phyloP scores from a whole-genome alignment of 768 basidiomycete species.

The Leccinum disarticulatum region DNA sequence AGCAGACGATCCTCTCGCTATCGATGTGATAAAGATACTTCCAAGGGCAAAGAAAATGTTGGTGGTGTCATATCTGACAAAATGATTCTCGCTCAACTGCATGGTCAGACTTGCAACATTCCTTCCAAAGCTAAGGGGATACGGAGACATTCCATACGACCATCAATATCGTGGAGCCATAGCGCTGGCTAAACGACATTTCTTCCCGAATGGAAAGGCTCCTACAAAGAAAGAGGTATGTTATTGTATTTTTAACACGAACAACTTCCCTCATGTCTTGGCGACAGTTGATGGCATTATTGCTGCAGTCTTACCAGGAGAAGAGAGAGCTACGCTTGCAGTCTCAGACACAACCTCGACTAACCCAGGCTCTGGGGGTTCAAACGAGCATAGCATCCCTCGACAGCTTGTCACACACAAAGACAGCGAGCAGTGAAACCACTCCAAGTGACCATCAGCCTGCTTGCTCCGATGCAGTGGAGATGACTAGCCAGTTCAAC shows the following conservation, averaged over 20 bases:
- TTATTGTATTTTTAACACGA: too few species aligned
- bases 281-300: constrained; percentile 22
- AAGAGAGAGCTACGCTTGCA: constrained; percentile 12
- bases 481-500: not conserved
- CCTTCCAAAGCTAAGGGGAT: constrained; percentile 31
- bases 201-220: constrained; percentile 23
- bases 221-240: constrained; percentile 30
- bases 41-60: constrained; percentile 25
- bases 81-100: not conserved
- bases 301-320: constrained; percentile 28
- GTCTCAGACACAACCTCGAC: constrained; percentile 1
- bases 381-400: constrained; percentile 21
- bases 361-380: constrained; percentile 17
- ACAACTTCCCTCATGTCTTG: constrained; percentile 2
- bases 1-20: constrained; percentile 11
- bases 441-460: not conserved
- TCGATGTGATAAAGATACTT: constrained; percentile 27
- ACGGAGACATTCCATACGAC: constrained; percentile 28
- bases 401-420: not conserved
- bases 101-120: constrained; percentile 25
- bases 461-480: not conserved
- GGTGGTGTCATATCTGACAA: constrained; percentile 1
- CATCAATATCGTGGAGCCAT: constrained; percentile 29
- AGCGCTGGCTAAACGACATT: constrained; percentile 29
- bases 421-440: not conserved